These are phyloP conservation scores for Neofusicoccum parvum DNA, from an alignment of 2,329 filamentous ascomycete genomes.

Conservation along the genomic window DNA sequence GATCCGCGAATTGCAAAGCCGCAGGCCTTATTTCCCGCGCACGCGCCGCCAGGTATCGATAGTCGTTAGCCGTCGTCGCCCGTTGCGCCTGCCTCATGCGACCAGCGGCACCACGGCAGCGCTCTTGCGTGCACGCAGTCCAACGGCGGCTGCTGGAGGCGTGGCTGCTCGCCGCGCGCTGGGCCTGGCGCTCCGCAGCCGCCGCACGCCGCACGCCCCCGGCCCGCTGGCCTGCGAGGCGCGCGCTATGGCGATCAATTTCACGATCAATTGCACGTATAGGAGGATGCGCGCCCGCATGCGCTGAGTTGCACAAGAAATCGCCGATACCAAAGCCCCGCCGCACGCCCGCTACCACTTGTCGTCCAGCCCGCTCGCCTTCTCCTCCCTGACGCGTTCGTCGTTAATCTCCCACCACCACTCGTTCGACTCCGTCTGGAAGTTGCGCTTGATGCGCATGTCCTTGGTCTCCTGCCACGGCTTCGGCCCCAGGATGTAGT, in stretches of 20 bases:
- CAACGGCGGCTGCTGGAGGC: neutral
- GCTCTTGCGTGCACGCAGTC: neutral
- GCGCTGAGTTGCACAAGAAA: constrained; percentile 7
- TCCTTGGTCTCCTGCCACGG: constrained; percentile 61
- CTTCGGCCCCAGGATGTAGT: constrained; percentile 64
- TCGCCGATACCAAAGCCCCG: constrained; percentile 10
- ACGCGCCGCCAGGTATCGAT: neutral
- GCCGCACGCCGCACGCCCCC: neutral
- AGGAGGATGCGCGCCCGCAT: constrained; percentile 17
- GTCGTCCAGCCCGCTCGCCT: constrained; percentile 51
- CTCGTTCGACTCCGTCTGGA: constrained; percentile 46
- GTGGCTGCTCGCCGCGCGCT: neutral
- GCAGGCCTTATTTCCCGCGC: constrained; percentile 19
- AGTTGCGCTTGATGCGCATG: constrained; percentile 34
- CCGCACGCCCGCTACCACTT: constrained; percentile 45
- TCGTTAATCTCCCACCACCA: constrained; percentile 62
- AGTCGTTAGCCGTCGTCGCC: neutral
- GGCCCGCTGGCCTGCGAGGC: neutral
- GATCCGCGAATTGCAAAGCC: constrained; percentile 19
- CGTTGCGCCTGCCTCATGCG: constrained; percentile 10
- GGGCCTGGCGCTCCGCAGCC: neutral
- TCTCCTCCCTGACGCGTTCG: constrained; percentile 53
- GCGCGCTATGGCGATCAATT: constrained; percentile 19
- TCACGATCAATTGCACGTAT: constrained; percentile 16
- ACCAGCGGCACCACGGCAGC: constrained; percentile 4